Evolutionary conservation across 139 green algal species (phyloP).

Genomic region (Chara braunii): DNA sequence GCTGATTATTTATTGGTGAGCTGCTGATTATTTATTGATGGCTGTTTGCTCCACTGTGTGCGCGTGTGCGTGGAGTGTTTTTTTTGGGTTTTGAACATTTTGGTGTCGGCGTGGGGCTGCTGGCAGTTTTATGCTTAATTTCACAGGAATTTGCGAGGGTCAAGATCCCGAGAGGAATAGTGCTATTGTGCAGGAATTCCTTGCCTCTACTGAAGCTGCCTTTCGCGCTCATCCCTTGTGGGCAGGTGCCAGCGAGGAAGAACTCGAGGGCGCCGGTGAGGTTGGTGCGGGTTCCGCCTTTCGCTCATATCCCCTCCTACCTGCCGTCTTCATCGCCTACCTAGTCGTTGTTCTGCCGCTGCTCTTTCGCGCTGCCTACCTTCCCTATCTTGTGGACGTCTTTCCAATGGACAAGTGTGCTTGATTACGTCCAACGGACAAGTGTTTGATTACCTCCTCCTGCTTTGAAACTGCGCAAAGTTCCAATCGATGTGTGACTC

Average conservation of each 20-base stretch:
- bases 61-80: slow-evolving; percentile 2
- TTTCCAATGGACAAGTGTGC: too few relatives aligned
- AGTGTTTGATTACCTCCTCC: too few relatives aligned
- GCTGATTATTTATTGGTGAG: neutral
- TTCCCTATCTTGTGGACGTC: too few relatives aligned
- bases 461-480: too few relatives aligned
- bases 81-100: neutral
- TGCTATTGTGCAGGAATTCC: slow-evolving; percentile 61
- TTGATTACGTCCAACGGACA: too few relatives aligned
- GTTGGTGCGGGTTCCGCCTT: neutral
- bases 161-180: slow-evolving; percentile 28
- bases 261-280: slow-evolving; percentile 53
- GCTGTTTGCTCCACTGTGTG: too few relatives aligned
- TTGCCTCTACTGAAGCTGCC: slow-evolving; percentile 59
- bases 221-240: slow-evolving; percentile 80
- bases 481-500: too few relatives aligned
- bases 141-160: neutral
- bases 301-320: too few relatives aligned
- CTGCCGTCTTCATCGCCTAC: too few relatives aligned
- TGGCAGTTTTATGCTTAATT: slow-evolving; percentile 37
- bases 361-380: too few relatives aligned
- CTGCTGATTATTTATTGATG: neutral
- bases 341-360: too few relatives aligned
- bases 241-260: slow-evolving; percentile 43
- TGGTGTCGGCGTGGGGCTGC: neutral